A percentile compares a stretch with the other conserved stretches of the same genome.
phyloP scores from a whole-genome alignment of 2,329 filamentous ascomycete species.

The Sporothrix mexicana region DNA sequence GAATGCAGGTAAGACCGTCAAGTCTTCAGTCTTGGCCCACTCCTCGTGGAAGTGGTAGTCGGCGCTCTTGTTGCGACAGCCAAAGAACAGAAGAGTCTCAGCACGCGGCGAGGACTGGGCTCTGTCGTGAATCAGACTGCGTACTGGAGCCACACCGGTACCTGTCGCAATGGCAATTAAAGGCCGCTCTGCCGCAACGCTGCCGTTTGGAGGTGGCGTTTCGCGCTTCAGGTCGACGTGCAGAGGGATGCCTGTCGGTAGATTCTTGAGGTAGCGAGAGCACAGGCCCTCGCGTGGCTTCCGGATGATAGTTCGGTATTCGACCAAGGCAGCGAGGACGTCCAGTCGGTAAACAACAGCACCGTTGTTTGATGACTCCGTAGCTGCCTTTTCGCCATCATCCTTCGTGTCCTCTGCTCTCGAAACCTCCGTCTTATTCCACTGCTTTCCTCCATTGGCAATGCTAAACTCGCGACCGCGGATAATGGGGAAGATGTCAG shows the following conservation, averaged over 20 bases:
- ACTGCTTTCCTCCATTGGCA: conserved; percentile 66
- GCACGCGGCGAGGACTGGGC: conserved; percentile 40
- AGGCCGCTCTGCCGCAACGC: conserved; percentile 54
- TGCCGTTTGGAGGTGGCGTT: conserved; percentile 53
- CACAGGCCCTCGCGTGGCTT: conserved; percentile 86
- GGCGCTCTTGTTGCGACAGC: conserved; percentile 72
- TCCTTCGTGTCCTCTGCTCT: not conserved
- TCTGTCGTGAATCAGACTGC: conserved; percentile 81
- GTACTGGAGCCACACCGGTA: conserved; percentile 85
- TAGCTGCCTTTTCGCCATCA: not conserved
- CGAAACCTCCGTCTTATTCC: conserved; percentile 14
- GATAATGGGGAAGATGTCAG: conserved; percentile 78
- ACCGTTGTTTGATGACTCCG: not conserved
- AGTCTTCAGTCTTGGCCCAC: conserved; percentile 57
- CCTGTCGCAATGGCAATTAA: conserved; percentile 82
- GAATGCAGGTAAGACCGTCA: conserved; percentile 54
- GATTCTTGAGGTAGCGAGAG: conserved; percentile 78
- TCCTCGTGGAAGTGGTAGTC: conserved; percentile 86
- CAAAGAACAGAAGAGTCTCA: conserved; percentile 74
- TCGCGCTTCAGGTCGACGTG: conserved; percentile 63
- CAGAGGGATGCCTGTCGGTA: conserved; percentile 64
- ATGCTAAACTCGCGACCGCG: conserved; percentile 95
- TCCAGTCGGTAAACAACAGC: conserved; percentile 56
- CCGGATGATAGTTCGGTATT: conserved; percentile 86
- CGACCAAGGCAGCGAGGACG: conserved; percentile 83